Evolutionary conservation across 73 alveolate genomes (phyloP).

Genomic region (Tetrahymena elliotti): DNA sequence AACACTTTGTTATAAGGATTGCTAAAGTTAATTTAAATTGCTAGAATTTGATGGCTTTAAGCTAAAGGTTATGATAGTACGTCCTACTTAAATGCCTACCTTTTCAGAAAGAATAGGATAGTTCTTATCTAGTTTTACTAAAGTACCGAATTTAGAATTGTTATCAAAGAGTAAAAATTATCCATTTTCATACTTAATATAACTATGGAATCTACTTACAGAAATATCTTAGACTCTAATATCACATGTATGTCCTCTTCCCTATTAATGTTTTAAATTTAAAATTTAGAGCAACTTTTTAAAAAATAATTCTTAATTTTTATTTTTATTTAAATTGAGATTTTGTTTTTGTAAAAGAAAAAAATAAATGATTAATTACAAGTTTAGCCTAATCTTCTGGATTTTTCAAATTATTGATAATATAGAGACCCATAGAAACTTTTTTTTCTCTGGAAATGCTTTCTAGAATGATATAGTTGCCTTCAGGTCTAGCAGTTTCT

Average conservation of each 20-base stretch:
- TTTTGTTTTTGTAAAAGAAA: too few species aligned
- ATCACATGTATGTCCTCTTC: conserved; percentile 62
- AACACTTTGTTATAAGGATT: not conserved
- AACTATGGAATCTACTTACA: conserved; percentile 54
- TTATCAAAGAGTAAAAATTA: conserved; percentile 39
- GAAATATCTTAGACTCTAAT: conserved; percentile 50
- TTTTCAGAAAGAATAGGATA: conserved; percentile 15
- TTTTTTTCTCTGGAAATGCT: not conserved
- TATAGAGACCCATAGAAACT: not conserved
- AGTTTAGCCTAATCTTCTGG: conserved; percentile 18
- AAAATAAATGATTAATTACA: not conserved
- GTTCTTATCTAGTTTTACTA: conserved; percentile 32
- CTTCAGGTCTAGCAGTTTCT: conserved; percentile 4
- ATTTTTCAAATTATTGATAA: not conserved
- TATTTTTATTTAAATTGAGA: too few species aligned
- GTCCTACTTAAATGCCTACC: conserved; percentile 21
- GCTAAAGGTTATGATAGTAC: not conserved
- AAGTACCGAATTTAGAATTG: conserved; percentile 50
- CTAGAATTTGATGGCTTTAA: not conserved
- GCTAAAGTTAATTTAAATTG: not conserved
- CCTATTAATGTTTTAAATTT: conserved; percentile 8
- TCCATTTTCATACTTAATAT: conserved; percentile 43
- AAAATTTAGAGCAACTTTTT: too few species aligned
- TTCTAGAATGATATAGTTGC: not conserved
- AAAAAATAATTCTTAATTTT: too few species aligned